phyloP scores from a whole-genome alignment of 2,329 filamentous ascomycete species.

The Cladosporium sp. region DNA sequence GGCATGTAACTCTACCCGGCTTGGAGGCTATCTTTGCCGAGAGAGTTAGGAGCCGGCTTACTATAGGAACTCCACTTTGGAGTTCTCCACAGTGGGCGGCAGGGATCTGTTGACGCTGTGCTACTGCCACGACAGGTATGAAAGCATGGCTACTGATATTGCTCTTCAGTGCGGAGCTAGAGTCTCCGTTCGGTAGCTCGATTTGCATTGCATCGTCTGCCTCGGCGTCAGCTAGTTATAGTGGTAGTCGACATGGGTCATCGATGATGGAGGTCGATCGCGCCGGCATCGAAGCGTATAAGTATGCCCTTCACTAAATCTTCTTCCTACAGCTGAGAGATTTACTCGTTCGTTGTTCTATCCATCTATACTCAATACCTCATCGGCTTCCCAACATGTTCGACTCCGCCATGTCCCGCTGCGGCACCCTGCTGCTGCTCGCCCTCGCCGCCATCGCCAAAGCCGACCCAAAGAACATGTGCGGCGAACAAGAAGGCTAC shows the following conservation, averaged over 20 bases:
- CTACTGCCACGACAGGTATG: background rate
- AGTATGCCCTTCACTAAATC: background rate
- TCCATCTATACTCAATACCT: background rate
- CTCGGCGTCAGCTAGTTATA: background rate
- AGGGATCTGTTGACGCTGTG: background rate
- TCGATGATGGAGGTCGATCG: background rate
- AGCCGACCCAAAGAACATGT: conserved; percentile 21
- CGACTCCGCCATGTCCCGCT: background rate
- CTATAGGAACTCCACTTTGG: background rate
- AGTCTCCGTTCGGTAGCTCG: background rate
- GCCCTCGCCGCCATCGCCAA: background rate
- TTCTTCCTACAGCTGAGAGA: background rate
- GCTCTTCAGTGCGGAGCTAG: background rate
- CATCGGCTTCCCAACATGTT: background rate
- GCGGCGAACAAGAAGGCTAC: conserved; percentile 33
- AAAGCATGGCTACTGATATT: background rate
- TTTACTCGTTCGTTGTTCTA: background rate
- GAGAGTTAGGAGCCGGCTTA: background rate
- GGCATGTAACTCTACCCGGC: background rate
- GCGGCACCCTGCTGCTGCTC: background rate
- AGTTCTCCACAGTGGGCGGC: background rate
- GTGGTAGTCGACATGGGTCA: background rate
- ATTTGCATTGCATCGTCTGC: background rate
- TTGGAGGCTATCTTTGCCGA: background rate
- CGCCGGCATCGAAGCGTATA: background rate